Percentiles rank a stretch among this genome's conserved stretches.
Conservation (phyloP, 1,139 yeast genomes). For the Neolecta irregularis region DNA sequence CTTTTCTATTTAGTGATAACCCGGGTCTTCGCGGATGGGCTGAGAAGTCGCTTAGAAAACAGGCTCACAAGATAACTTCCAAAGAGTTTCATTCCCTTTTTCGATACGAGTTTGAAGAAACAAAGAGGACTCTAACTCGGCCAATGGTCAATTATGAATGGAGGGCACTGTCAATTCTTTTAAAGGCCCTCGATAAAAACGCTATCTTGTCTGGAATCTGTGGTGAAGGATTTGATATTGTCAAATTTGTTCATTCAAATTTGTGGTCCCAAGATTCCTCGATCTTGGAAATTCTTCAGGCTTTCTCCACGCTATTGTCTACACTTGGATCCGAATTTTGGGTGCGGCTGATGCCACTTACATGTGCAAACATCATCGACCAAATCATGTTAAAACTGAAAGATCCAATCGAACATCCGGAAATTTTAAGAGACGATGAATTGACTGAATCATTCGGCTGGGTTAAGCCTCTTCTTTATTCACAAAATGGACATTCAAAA, state of each 20-base stretch:
- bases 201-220: conserved; percentile 15
- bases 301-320: conserved; percentile 10
- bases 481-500: conserved; percentile 11
- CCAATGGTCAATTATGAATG: conserved; percentile 14
- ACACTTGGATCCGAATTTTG: conserved; percentile 16
- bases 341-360: conserved; percentile 16
- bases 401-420: conserved; percentile 8
- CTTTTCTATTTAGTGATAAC: conserved; percentile 21
- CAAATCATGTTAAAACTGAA: conserved; percentile 13
- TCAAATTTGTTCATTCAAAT: conserved; percentile 16
- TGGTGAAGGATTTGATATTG: conserved; percentile 14
- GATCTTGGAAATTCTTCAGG: conserved; percentile 13
- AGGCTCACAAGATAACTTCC: conserved; percentile 10
- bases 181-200: conserved; percentile 12
- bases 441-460: conserved; percentile 9
- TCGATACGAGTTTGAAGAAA: conserved; percentile 5
- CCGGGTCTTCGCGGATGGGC: conserved; percentile 21
- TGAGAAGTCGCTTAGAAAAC: conserved; percentile 15
- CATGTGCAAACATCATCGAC: conserved; percentile 16
- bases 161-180: conserved; percentile 13
- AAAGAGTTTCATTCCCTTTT: conserved; percentile 14
- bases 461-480: conserved; percentile 14
- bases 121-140: conserved; percentile 7
- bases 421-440: background rate
- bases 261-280: conserved; percentile 13